Base-by-base conservation (phyloP, 2,329 filamentous ascomycete species). In the Coniochaeta sp. region DNA sequence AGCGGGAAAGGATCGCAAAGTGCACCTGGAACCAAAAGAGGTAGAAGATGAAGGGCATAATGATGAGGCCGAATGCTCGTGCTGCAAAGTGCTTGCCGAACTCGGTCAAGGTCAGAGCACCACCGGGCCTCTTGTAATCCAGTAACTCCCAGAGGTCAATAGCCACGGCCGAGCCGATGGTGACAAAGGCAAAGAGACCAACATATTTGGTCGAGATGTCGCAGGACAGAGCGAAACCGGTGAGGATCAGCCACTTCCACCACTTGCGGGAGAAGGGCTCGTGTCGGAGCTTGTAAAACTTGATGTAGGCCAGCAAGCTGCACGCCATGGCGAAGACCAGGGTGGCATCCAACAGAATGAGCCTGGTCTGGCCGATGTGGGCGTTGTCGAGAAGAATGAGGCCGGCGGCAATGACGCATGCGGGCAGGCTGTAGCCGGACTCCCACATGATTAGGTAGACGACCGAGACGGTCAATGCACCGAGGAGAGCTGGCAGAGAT, bases 21-120 rank as follows among this genome's bases (percentile, higher is more conserved):
- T 99, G 94, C 27, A 99, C 91, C 78, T 99, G 94, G 85, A 99
- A 99, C 94, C 94, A 99, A 79, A 99, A 97, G 46, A 99, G 82
- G 71, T 99, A 99, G 72, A 99, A 95, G 64, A 97, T 77, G 77
- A 99, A 96, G 13, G 94, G 94, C 59, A 97, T 82, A 59, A 96
- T 67, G 61, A 97, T 89, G 52, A 99, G 77, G 13, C 88, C 91
- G 57, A 95, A 75, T n/a, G 85, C 82, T 50, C 94, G 88, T 56
- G 94, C 94, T 33, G 75, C 81, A 66, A 99, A 95, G 71, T 99
- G 94, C 74, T 95, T 92, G 58, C 78, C 82, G 66, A 96, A 97
- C 38, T 88, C 79, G 48, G 81, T 75, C 60, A 99, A 77, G 61
- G 76, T 85, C 62, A 99, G 77, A n/a, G 89, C 79, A 48, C 92